Evolutionary conservation across 2,329 filamentous ascomycete species (phyloP).

Genomic region (Scedosporium minutisporum): DNA sequence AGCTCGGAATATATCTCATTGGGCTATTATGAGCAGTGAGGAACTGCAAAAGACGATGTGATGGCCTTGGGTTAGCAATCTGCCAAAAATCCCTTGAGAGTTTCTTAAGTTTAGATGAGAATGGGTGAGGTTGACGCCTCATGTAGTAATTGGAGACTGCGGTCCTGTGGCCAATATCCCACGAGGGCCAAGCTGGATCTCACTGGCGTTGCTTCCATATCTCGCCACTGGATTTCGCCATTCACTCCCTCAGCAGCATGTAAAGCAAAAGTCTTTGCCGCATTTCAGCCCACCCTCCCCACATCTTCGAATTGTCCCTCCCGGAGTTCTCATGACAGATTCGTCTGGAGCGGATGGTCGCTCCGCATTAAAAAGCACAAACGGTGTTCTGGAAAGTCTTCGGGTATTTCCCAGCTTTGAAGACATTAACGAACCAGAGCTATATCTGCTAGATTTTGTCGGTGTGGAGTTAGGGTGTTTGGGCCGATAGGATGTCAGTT

Average conservation of each 20-base stretch:
- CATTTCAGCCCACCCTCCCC: slow-evolving; percentile 47
- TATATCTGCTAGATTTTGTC: background rate
- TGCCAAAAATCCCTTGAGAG: no score
- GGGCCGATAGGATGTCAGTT: background rate
- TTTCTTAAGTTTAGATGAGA: no score
- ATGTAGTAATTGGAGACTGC: no score
- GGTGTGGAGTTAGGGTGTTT: background rate
- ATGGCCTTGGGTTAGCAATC: no score
- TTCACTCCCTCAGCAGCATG: slow-evolving; percentile 5
- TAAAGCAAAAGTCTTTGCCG: slow-evolving; percentile 49
- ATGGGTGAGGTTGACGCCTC: no score
- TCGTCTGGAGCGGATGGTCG: background rate
- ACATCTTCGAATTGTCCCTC: slow-evolving; percentile 40
- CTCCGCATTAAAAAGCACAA: background rate
- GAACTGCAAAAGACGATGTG: no score
- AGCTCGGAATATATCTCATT: no score
- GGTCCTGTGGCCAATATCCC: no score
- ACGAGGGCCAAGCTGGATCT: no score
- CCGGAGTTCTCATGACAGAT: slow-evolving; percentile 32
- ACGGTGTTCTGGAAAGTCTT: slow-evolving; percentile 1
- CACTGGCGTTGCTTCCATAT: no score
- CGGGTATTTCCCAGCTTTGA: slow-evolving; percentile 6
- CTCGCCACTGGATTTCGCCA: no score
- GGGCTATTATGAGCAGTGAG: no score
- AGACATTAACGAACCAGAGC: background rate